phyloP scores from a whole-genome alignment of 257 asterid species.

The Penstemon barbatus region DNA sequence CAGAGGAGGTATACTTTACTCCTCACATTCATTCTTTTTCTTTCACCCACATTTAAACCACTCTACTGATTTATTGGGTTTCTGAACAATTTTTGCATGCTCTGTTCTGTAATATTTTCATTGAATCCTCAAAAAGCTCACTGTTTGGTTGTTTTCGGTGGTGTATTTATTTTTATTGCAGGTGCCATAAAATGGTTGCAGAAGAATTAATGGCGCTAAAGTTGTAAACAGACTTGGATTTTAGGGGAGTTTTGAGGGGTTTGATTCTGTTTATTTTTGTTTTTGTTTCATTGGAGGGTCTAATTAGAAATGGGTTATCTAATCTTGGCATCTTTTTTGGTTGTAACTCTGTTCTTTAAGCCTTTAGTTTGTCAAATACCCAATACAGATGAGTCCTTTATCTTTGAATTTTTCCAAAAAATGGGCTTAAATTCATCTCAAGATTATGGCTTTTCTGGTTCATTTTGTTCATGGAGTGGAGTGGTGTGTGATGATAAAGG shows the following conservation, averaged over 20 bases:
- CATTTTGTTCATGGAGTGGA: constrained; percentile 76
- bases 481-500: constrained; percentile 64
- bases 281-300: constrained; percentile 23
- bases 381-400: constrained; percentile 70
- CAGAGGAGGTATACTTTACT: constrained; percentile 20
- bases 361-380: constrained; percentile 60
- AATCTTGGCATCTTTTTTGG: constrained; percentile 45
- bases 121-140: not conserved
- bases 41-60: constrained; percentile 10
- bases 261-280: not conserved
- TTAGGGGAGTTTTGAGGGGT: not conserved
- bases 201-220: constrained; percentile 38
- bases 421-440: constrained; percentile 53
- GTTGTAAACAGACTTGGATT: constrained; percentile 12
- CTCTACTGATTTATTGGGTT: not conserved
- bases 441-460: constrained; percentile 48
- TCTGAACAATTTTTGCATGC: not conserved
- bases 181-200: constrained; percentile 18
- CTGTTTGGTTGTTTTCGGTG: constrained; percentile 11
- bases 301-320: constrained; percentile 56
- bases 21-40: constrained; percentile 27
- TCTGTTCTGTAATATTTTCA: constrained; percentile 12
- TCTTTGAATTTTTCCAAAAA: constrained; percentile 61
- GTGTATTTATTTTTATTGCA: constrained; percentile 41
- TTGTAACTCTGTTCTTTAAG: constrained; percentile 45